Evolutionary conservation across 768 basidiomycete species (phyloP), one percentile per base, ranked within the genome.

Genomic region (Roridomyces roridus): DNA sequence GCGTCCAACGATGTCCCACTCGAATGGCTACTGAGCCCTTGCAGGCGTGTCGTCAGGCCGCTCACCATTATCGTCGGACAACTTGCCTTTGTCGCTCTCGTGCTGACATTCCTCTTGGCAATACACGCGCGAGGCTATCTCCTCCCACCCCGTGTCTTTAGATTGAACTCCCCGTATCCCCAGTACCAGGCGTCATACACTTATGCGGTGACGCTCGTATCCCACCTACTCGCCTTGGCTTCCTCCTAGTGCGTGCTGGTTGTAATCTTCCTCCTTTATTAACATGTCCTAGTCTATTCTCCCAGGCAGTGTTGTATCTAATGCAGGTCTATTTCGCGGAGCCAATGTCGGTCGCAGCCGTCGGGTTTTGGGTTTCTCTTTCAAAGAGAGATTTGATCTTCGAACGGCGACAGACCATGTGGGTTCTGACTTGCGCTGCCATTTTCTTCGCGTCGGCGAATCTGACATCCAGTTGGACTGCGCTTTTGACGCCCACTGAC

Each of bases 221-320:
- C 57, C 20, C 52, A 31, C 49, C n/a, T n/a, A n/a, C n/a, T n/a
- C 52, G 45, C 43, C 44, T 35, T 2, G 26, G 5, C 20, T 26
- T 21, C 31, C 7, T 35, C n/a, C 6, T 36, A 5, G 4, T 26
- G 9, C 17, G 17, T 15, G 17, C 5, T n/a, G n/a, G n/a, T n/a
- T n/a, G 8, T 3, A 2, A 31, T n/a, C 12, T 14, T 2, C 39
- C 25, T n/a, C 9, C 2, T 24, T 21, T 21, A 1, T n/a, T 23
- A n/a, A n/a, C n/a, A n/a, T n/a, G n/a, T n/a, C n/a, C n/a, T 23
- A 57, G 56, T 21, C 47, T 57, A 12, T 57, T 57, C 14, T 39
- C 56, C 0, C 42, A 57, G 28, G 56, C 56, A 0, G 49, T 57
- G 9, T 43, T 43, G 26, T 44, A 57, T 17, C 43, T 49, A 3